phyloP scores from a whole-genome alignment of 176 grass and related monocot genomes.

The Lolium multiflorum region DNA sequence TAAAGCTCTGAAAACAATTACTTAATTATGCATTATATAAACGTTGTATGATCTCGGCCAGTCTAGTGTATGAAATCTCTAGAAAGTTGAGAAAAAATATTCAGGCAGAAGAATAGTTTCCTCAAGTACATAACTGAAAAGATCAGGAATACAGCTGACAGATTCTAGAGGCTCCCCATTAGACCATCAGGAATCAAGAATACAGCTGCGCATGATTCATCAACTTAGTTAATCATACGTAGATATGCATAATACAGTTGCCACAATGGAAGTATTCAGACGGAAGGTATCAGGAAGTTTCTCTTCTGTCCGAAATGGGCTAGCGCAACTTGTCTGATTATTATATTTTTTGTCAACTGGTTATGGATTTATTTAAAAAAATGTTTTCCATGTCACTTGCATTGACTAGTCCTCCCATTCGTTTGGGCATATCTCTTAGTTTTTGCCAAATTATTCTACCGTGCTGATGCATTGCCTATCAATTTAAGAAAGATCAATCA shows the following conservation, averaged over 20 bases:
- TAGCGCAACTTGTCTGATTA: neutral
- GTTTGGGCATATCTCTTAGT: neutral
- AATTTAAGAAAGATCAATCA: neutral
- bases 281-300: slow-evolving; percentile 37
- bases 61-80: slow-evolving; percentile 5
- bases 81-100: slow-evolving; percentile 8
- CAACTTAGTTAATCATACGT: slow-evolving; percentile 15
- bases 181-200: slow-evolving; percentile 16
- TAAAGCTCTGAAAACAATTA: neutral
- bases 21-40: neutral
- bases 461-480: neutral
- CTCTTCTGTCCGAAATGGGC: neutral
- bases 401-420: slow-evolving; percentile 14
- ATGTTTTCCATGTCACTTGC: slow-evolving; percentile 8
- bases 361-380: slow-evolving; percentile 12
- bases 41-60: neutral
- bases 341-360: slow-evolving; percentile 1
- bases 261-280: slow-evolving; percentile 15
- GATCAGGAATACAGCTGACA: neutral
- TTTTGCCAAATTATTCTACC: neutral
- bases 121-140: neutral
- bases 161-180: slow-evolving; percentile 8
- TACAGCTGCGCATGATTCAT: neutral
- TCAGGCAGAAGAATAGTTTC: slow-evolving; percentile 27
- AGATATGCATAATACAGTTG: neutral